Conservation (phyloP, 306 rosid species). For the Spatholobus suberectus region DNA sequence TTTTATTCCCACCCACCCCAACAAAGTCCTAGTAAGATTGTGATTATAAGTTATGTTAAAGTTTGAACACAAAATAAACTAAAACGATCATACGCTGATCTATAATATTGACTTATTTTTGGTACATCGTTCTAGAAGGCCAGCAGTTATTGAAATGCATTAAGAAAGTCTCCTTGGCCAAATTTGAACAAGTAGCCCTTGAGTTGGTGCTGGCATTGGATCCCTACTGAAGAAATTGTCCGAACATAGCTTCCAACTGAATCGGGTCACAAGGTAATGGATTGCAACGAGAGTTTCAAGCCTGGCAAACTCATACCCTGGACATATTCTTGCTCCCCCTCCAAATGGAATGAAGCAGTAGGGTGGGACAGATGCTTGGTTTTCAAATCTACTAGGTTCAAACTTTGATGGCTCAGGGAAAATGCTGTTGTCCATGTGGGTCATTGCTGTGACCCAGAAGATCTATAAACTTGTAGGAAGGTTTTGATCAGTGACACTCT, state of each 20-base stretch:
- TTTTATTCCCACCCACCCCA: background rate
- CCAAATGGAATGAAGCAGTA: conserved; percentile 71
- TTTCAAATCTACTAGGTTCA: conserved; percentile 77
- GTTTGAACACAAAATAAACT: background rate
- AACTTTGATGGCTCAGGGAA: conserved; percentile 73
- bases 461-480: conserved; percentile 44
- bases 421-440: conserved; percentile 68
- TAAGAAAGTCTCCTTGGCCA: conserved; percentile 49
- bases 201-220: conserved; percentile 62
- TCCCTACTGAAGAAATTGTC: conserved; percentile 64
- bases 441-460: conserved; percentile 73
- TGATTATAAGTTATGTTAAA: background rate
- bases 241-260: conserved; percentile 72
- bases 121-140: background rate
- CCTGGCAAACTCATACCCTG: conserved; percentile 74
- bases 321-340: conserved; percentile 76
- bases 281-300: conserved; percentile 68
- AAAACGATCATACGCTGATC: background rate
- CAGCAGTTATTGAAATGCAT: conserved; percentile 12
- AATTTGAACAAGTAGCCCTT: conserved; percentile 64
- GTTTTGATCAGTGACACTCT: conserved; percentile 21
- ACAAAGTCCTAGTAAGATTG: background rate
- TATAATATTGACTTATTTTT: background rate
- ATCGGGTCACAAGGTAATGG: conserved; percentile 69
- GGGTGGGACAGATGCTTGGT: conserved; percentile 63